Evolutionary conservation across 805 yeast species (phyloP), one percentile per base, ranked within the genome.

Genomic region (Zygosaccharomyces bailii): DNA sequence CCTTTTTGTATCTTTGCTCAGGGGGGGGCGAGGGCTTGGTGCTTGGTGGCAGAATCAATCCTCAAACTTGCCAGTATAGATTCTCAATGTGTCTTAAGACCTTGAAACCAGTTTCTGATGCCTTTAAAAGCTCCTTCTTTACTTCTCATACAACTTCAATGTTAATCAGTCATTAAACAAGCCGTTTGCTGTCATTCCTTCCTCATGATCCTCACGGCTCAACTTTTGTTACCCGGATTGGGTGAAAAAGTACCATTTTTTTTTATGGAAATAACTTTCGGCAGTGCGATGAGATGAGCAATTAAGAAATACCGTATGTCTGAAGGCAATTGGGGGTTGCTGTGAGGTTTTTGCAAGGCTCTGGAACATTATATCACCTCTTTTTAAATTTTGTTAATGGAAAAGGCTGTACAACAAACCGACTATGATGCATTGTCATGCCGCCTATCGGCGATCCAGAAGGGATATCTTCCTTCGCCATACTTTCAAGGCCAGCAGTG

Each of bases 381-480:
- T 14, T 1, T 2, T 20, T 3, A 14, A 21, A 17, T 9, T 13
- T 5, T 17, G 11, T 27, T 8, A 6, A 57, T 60, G 64, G 56
- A 56, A 14, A 46, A 51, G n/a, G 49, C 53, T 4, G 52, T 63
- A 7, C 65, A 60, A 34, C 56, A 59, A 20, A 84, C 91, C 0
- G 91, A 84, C 51, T 68, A 73, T 46, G 89, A 83, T 61, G 90
- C 90, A 0, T 59, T 84, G n/a, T 73, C 85, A 10, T 79, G 87
- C 51, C 72, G 87, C 18, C 52, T 68, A 37, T 76, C 79, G 25
- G 78, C 83, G n/a, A 69, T 73, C 25, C 35, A 64, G 4, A 72
- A 69, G 44, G 66, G 70, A 0, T 83, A 84, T 53, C 57, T 80
- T 25, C 60, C 65, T 1, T 25, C 83, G 71, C 51, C 57, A 52